phyloP scores from a whole-genome alignment of 805 yeast genomes.

The Nakazawaea anatomiae region DNA sequence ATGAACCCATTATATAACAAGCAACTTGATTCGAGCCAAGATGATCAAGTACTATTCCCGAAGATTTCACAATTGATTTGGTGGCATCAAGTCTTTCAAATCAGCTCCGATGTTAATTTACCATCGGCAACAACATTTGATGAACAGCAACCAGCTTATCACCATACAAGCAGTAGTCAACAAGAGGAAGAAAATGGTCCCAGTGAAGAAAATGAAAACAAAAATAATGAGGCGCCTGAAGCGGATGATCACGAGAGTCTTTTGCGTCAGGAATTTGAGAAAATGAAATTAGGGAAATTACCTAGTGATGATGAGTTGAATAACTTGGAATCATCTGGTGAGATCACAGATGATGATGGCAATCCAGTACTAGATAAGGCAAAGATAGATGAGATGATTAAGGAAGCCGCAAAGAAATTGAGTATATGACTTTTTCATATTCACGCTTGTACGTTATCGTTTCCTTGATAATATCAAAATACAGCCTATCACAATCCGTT shows the following conservation, averaged over 20 bases:
- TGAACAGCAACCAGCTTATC: background rate
- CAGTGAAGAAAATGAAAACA: no score
- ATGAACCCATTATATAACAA: slow-evolving; percentile 40
- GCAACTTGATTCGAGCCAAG: slow-evolving; percentile 21
- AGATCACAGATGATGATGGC: background rate
- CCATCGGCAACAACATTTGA: slow-evolving; percentile 43
- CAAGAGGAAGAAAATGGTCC: no score
- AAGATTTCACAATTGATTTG: slow-evolving; percentile 60
- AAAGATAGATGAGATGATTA: slow-evolving; percentile 9
- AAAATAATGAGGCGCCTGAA: background rate
- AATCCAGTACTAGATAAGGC: background rate
- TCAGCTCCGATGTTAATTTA: slow-evolving; percentile 37
- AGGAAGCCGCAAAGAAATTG: slow-evolving; percentile 10
- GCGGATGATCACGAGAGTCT: slow-evolving; percentile 3
- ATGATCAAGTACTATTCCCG: slow-evolving; percentile 46
- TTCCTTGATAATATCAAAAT: no score
- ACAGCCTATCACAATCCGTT: no score
- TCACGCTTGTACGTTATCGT: no score
- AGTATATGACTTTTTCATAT: slow-evolving; percentile 1
- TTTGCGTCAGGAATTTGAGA: slow-evolving; percentile 1
- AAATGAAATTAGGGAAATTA: slow-evolving; percentile 1
- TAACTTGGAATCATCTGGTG: background rate
- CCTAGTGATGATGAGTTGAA: background rate
- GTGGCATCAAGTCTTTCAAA: slow-evolving; percentile 85
- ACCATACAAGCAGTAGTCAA: no score